Percentiles rank a stretch among this genome's conserved stretches.
Conservation (phyloP, 1,139 yeast species). For the Pichia inconspicua region DNA sequence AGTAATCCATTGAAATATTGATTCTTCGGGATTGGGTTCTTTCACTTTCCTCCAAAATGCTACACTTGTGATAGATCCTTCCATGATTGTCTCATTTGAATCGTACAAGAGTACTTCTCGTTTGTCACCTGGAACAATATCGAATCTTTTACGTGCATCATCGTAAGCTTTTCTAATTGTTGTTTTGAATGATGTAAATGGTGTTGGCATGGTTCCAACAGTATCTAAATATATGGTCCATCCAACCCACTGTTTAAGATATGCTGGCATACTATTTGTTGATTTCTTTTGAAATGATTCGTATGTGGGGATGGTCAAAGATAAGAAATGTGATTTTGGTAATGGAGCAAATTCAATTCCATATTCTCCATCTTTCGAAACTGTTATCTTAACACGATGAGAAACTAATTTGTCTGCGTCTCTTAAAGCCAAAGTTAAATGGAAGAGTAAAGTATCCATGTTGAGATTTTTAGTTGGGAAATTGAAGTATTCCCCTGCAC, state of each 20-base stretch:
- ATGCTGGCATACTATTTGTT: constrained; percentile 1
- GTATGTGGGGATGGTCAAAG: constrained; percentile 6
- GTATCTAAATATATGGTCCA: constrained; percentile 55
- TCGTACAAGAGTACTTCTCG: constrained; percentile 70
- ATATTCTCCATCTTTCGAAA: constrained; percentile 42
- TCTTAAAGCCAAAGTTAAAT: constrained; percentile 38
- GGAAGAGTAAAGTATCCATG: constrained; percentile 30
- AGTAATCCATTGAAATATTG: constrained; percentile 59
- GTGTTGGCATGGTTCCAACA: constrained; percentile 47
- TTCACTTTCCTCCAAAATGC: constrained; percentile 45
- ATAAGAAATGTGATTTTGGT: constrained; percentile 5
- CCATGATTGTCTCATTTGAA: constrained; percentile 54
- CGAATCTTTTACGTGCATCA: constrained; percentile 45
- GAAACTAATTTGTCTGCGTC: constrained; percentile 31
- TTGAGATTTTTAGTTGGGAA: constrained; percentile 47
- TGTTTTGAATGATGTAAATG: constrained; percentile 85
- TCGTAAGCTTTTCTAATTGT: constrained; percentile 61
- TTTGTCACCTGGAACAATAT: constrained; percentile 27
- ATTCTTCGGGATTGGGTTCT: constrained; percentile 22
- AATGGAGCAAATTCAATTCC: constrained; percentile 40
- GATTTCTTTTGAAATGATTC: constrained; percentile 2
- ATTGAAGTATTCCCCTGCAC: constrained; percentile 36
- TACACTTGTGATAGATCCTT: constrained; percentile 78
- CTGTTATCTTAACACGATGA: constrained; percentile 53
- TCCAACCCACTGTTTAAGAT: constrained; percentile 12